A percentile compares a stretch with the other conserved stretches of the same genome.
Conservation (phyloP, 495 filamentous ascomycete genomes). For the Amphirosellinia nigrospora region DNA sequence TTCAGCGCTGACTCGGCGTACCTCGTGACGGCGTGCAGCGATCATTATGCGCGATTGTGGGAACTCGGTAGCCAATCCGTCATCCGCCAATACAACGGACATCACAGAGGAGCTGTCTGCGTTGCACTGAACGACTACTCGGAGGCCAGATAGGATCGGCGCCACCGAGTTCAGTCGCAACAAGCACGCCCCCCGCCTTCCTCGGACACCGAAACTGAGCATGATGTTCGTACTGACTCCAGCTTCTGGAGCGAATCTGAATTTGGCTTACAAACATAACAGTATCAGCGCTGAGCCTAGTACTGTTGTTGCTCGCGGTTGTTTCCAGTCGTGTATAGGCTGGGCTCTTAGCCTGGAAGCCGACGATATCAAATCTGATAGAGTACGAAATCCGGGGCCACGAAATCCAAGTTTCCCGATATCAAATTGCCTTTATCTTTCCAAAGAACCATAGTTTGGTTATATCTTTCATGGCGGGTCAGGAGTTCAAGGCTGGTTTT, state of each 20-base stretch:
- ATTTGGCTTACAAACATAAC: background rate
- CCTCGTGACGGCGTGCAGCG: conserved; percentile 95
- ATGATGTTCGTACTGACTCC: conserved; percentile 1
- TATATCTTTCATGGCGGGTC: background rate
- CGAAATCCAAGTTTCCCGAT: background rate
- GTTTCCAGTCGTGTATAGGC: background rate
- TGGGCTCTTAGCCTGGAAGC: background rate
- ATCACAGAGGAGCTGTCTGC: conserved; percentile 93
- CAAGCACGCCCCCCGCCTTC: background rate
- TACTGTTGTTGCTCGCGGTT: background rate
- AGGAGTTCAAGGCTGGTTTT: conserved; percentile 8
- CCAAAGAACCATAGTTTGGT: background rate
- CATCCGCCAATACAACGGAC: conserved; percentile 97
- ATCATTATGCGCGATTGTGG: conserved; percentile 98
- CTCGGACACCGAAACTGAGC: background rate
- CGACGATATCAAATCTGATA: background rate
- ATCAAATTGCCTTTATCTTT: background rate
- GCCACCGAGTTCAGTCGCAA: background rate
- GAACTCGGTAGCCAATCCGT: conserved; percentile 84
- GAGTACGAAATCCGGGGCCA: background rate
- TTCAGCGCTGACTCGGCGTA: conserved; percentile 97
- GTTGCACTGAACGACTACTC: conserved; percentile 98
- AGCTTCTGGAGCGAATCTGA: conserved; percentile 19
- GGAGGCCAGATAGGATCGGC: conserved; percentile 61
- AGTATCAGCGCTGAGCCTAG: background rate